Percentiles rank a stretch among this genome's conserved stretches.
These are phyloP conservation scores for Rutidosis leptorrhynchoides DNA, from an alignment of 129 eudicot genomes.

Conservation along the genomic window DNA sequence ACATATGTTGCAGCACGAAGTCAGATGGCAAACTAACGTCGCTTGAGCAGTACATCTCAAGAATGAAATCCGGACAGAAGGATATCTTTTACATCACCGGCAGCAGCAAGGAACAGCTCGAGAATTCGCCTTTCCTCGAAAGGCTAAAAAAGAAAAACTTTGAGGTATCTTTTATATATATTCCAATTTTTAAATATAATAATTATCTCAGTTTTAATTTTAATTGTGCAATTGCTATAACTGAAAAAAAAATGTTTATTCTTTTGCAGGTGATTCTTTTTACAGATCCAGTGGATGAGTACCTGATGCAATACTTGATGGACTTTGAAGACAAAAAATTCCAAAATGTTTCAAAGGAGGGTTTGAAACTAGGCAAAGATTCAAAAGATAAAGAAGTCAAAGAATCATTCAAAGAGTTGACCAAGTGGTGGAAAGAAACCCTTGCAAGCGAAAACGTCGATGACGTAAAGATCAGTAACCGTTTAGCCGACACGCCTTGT, in stretches of 20 bases:
- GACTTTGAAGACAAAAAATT: conserved; percentile 90
- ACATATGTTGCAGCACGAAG: conserved; percentile 52
- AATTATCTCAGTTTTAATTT: not conserved
- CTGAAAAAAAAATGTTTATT: not conserved
- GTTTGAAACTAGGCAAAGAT: conserved; percentile 82
- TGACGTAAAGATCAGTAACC: conserved; percentile 94
- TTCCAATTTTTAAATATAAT: not conserved
- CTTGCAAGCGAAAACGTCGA: conserved; percentile 82
- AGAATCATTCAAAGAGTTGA: conserved; percentile 85
- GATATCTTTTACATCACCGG: conserved; percentile 96
- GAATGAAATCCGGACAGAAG: conserved; percentile 93
- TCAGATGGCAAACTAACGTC: conserved; percentile 83
- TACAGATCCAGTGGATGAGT: conserved; percentile 93
- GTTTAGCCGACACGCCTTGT: conserved; percentile 92
- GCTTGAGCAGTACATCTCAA: conserved; percentile 87
- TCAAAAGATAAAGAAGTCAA: conserved; percentile 77
- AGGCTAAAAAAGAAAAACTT: conserved; percentile 73
- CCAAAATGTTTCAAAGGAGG: conserved; percentile 97
- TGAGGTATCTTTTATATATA: conserved; percentile 44
- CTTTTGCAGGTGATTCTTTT: conserved; percentile 71
- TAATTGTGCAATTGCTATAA: not conserved
- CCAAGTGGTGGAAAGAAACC: conserved; percentile 92
- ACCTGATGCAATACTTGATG: conserved; percentile 95
- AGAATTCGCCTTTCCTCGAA: conserved; percentile 96
- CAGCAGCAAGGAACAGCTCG: conserved; percentile 81